These are phyloP conservation scores for Trichoderma endophyticum DNA, from an alignment of 2,329 filamentous ascomycete species.

Conservation along the genomic window DNA sequence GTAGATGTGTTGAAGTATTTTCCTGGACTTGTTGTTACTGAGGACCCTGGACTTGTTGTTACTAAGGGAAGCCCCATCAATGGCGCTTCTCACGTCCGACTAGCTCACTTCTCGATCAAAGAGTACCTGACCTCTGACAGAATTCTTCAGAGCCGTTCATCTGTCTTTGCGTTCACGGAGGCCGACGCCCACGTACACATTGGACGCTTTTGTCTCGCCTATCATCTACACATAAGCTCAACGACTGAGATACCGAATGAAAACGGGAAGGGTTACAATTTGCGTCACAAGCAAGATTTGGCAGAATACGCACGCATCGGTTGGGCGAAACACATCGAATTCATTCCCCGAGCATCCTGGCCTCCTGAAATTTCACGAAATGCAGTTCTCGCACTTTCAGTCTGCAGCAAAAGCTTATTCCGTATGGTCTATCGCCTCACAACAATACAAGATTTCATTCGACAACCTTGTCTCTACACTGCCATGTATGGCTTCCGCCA, in stretches of 20 bases:
- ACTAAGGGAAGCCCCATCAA: background rate
- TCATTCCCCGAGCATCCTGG: background rate
- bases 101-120: conserved; percentile 18
- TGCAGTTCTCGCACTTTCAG: background rate
- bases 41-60: background rate
- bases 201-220: conserved; percentile 3
- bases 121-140: conserved; percentile 14
- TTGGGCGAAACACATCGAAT: background rate
- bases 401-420: background rate
- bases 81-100: background rate
- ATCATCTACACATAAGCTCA: background rate
- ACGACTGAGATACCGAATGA: background rate
- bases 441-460: background rate
- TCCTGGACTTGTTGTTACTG: background rate
- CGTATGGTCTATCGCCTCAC: background rate
- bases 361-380: background rate
- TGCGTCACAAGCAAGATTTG: background rate
- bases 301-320: background rate
- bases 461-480: background rate
- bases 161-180: conserved; percentile 3
- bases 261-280: background rate
- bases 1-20: conserved; percentile 7
- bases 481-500: background rate
- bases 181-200: conserved; percentile 8
- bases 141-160: background rate